phyloP scores from a whole-genome alignment of 179 eudicot genomes.

The Heliamphora ciliata region DNA sequence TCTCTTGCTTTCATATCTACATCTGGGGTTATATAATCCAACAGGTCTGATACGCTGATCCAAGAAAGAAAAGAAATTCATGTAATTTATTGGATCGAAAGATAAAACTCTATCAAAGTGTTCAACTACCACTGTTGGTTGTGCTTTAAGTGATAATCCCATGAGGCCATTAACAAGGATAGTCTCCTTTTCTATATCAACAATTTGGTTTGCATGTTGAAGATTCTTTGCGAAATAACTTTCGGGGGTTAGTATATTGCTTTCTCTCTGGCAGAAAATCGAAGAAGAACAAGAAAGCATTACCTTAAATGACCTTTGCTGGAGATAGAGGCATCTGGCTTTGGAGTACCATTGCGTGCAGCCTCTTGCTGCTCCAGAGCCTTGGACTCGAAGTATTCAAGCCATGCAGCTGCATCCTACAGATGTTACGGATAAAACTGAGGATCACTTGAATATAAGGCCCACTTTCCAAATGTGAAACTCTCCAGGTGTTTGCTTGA shows the following conservation, averaged over 20 bases:
- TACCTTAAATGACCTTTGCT: conserved; percentile 98
- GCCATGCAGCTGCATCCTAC: conserved; percentile 99
- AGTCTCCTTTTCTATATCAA: not conserved
- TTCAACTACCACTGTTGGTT: not conserved
- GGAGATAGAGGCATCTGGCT: conserved; percentile 94
- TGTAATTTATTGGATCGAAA: not conserved
- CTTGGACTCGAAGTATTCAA: conserved; percentile 94
- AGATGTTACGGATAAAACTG: conserved; percentile 11
- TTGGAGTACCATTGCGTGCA: conserved; percentile 94
- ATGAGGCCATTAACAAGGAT: conserved; percentile 3
- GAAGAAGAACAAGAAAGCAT: not conserved
- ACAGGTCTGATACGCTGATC: conserved; percentile 83
- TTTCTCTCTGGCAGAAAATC: not conserved
- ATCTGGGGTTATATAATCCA: conserved; percentile 89
- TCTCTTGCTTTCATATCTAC: conserved; percentile 81
- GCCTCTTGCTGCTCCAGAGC: conserved; percentile 99
- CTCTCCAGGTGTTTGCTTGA: not conserved
- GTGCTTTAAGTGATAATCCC: not conserved
- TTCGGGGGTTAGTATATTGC: not conserved
- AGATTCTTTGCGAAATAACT: not conserved
- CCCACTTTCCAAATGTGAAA: conserved; percentile 10
- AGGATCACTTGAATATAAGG: conserved; percentile 14
- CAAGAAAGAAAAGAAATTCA: conserved; percentile 15
- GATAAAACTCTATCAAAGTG: not conserved
- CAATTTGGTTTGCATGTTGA: not conserved